phyloP scores from a whole-genome alignment of 495 filamentous ascomycete species.

The Neurospora sp. region DNA sequence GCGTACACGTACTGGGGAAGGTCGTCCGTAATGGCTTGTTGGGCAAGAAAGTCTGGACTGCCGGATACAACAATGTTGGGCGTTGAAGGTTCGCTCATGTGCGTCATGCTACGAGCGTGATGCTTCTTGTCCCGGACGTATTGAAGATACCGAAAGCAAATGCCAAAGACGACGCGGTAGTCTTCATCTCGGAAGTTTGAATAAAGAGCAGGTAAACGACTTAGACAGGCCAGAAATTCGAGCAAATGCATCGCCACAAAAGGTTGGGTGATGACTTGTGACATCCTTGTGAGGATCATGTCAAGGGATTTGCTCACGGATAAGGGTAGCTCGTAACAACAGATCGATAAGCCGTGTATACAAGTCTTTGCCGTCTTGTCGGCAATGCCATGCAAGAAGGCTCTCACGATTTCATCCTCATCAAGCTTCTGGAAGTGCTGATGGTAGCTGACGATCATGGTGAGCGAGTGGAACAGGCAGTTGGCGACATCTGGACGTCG shows the following conservation, averaged over 20 bases:
- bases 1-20: slow-evolving; percentile 87
- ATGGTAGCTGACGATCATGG: slow-evolving; percentile 80
- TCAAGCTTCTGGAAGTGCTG: slow-evolving; percentile 73
- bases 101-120: slow-evolving; percentile 22
- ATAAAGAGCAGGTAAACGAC: slow-evolving; percentile 75
- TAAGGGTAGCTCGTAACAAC: slow-evolving; percentile 82
- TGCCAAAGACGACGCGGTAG: slow-evolving; percentile 84
- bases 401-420: slow-evolving; percentile 77
- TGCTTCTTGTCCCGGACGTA: slow-evolving; percentile 45
- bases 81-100: slow-evolving; percentile 22
- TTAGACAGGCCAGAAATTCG: slow-evolving; percentile 81
- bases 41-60: slow-evolving; percentile 10
- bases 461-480: slow-evolving; percentile 75
- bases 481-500: slow-evolving; percentile 83
- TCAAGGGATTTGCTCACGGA: slow-evolving; percentile 74
- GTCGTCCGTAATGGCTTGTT: slow-evolving; percentile 43
- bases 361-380: slow-evolving; percentile 82
- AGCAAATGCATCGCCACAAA: slow-evolving; percentile 87
- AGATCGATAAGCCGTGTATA: slow-evolving; percentile 88
- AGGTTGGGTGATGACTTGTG: slow-evolving; percentile 87
- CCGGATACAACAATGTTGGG: slow-evolving; percentile 19
- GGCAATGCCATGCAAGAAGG: slow-evolving; percentile 73
- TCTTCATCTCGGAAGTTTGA: slow-evolving; percentile 80
- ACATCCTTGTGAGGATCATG: slow-evolving; percentile 80
- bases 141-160: slow-evolving; percentile 87